A percentile compares a stretch with the other conserved stretches of the same genome.
phyloP scores from a whole-genome alignment of 768 basidiomycete species.

The Russula olivacea region DNA sequence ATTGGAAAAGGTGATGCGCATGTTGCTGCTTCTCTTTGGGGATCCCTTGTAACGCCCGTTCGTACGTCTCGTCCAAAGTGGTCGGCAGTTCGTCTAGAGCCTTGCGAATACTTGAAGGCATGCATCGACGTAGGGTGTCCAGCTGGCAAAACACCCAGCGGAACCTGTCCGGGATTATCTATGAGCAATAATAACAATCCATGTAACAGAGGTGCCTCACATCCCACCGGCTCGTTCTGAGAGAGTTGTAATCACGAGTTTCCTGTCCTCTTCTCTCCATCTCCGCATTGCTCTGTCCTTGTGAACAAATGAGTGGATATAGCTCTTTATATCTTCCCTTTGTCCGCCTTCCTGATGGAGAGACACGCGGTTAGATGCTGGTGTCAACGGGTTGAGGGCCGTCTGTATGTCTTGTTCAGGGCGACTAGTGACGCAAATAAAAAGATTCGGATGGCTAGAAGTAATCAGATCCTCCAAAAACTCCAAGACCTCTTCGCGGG shows the following conservation, averaged over 20 bases:
- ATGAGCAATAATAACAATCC: neutral
- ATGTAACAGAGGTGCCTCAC: neutral
- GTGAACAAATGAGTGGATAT: neutral
- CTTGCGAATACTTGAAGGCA: neutral
- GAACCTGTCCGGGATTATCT: neutral
- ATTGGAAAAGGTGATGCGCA: conserved; percentile 1
- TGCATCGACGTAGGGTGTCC: neutral
- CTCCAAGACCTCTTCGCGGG: neutral
- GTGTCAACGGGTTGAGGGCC: neutral
- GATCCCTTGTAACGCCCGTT: neutral
- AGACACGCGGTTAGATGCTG: neutral
- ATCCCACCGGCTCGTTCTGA: neutral
- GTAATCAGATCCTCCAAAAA: neutral
- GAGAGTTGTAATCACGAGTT: neutral
- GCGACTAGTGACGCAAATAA: neutral
- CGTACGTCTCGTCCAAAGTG: conserved; percentile 2
- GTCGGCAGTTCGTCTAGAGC: neutral
- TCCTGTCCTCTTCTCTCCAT: neutral
- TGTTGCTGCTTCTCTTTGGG: neutral
- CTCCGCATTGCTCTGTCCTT: neutral
- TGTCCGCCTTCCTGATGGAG: neutral
- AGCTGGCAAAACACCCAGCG: conserved; percentile 1
- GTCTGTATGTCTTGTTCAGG: neutral
- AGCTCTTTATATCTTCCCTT: conserved; percentile 1
- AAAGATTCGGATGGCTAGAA: neutral